These are phyloP conservation scores for Chiua virens DNA, from an alignment of 768 basidiomycete genomes.

Conservation along the genomic window DNA sequence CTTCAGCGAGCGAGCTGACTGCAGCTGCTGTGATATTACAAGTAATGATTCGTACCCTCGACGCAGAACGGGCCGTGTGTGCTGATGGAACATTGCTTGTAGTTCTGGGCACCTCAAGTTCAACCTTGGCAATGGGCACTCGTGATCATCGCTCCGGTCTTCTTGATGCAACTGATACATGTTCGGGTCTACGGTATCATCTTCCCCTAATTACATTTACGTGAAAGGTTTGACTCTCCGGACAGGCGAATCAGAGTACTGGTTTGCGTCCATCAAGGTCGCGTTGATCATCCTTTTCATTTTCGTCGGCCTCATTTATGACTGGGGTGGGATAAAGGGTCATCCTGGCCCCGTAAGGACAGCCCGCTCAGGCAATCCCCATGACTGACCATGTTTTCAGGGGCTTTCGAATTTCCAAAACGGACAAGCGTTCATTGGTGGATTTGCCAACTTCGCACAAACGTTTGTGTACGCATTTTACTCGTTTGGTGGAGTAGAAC, in stretches of 20 bases:
- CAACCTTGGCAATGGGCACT: conserved; percentile 58
- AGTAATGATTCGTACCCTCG: conserved; percentile 18
- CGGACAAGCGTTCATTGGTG: conserved; percentile 53
- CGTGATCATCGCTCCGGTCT: conserved; percentile 53
- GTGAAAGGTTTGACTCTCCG: neutral
- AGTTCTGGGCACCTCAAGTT: conserved; percentile 49
- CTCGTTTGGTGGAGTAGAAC: conserved; percentile 67
- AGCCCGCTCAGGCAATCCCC: neutral
- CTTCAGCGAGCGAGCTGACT: conserved; percentile 54
- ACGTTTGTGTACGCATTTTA: conserved; percentile 71
- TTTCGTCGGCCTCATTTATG: conserved; percentile 58
- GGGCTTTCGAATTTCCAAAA: conserved; percentile 51
- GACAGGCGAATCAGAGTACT: conserved; percentile 60
- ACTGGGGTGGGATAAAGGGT: conserved; percentile 58
- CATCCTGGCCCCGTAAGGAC: conserved; percentile 56
- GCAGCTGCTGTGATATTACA: conserved; percentile 55
- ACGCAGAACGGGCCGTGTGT: neutral
- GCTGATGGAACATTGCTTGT: neutral
- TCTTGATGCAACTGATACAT: conserved; percentile 53
- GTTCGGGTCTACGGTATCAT: conserved; percentile 56
- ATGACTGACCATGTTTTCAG: conserved; percentile 28
- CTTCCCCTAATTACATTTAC: neutral
- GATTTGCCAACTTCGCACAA: conserved; percentile 51
- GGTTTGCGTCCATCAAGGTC: conserved; percentile 66
- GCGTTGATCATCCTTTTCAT: conserved; percentile 62